Evolutionary conservation across 352 stramenopile species (phyloP), one percentile per base, ranked within the genome.

Genomic region (Globisporangium cylindrosporum): DNA sequence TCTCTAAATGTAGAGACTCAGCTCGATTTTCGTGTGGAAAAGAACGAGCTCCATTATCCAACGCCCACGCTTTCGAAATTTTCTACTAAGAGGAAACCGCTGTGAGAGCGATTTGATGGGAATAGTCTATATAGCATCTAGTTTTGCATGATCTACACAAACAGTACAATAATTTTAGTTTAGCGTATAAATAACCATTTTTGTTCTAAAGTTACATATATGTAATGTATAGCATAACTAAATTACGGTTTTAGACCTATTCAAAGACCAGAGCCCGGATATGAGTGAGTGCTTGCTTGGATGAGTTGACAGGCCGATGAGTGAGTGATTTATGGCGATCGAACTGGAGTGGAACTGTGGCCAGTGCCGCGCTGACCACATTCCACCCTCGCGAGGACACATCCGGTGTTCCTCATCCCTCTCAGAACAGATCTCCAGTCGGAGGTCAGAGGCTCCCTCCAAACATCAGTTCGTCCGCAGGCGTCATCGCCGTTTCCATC

Each of bases 321-420:
- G 15, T n/a, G 41, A 5, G 43, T 51, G 43, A 51, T 51, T 51
- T 51, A 20, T 51, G 43, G 43, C 43, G 43, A 51, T 51, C 43
- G 43, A 10, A 1, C 3, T 8, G 18, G 43, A 51, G 43, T 22
- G 43, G 18, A 51, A 51, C n/a, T 51, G 43, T 51, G 43, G 43
- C 8, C 43, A 51, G 43, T 20, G 22, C 5, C 5, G 0, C 22
- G 1, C 43, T 51, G 15, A 12, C 43, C 43, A 51, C 43, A 51
- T 51, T 51, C 43, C 43, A 51, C 43, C 43, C 43, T 51, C 43
- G 43, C 20, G 43, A 51, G 43, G 43, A 51, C 43, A 51, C 43
- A 51, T 51, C 43, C 43, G 18, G n/a, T 51, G 18, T 22, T 51
- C 20, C 43, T 51, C 43, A 51, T 51, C 32, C 32, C 43, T 12